phyloP scores from a whole-genome alignment of 202 grass and related monocot genomes.

The Dendrocalamus latiflorus region DNA sequence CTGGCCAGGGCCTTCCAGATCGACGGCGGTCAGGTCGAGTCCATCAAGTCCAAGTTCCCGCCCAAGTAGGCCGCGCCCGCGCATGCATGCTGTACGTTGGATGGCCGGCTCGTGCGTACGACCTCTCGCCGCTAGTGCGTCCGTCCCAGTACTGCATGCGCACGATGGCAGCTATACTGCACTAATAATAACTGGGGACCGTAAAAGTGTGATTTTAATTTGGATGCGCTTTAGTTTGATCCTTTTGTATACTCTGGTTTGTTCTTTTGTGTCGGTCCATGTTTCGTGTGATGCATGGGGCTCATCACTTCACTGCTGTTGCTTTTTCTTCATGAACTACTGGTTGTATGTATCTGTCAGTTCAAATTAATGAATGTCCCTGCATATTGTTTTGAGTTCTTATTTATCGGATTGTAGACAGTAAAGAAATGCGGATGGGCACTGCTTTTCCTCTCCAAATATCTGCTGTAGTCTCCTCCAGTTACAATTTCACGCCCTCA shows the following conservation, averaged over 20 bases:
- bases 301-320: neutral
- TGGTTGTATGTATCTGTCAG: neutral
- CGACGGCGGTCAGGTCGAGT: constrained; percentile 31
- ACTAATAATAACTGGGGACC: neutral
- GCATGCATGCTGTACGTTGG: neutral
- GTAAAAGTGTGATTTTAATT: neutral
- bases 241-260: neutral
- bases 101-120: neutral
- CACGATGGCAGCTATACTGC: neutral
- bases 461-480: no score
- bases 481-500: no score
- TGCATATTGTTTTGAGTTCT: neutral
- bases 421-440: no score
- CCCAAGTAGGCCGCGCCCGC: constrained; percentile 8
- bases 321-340: neutral
- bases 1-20: constrained; percentile 60
- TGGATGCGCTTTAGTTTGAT: neutral
- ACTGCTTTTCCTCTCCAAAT: no score
- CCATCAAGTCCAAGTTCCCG: constrained; percentile 50
- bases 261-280: no score
- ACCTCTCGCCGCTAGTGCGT: no score
- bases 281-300: neutral
- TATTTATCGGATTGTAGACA: no score
- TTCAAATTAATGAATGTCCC: neutral
- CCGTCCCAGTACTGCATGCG: neutral